These are phyloP conservation scores for Candida ponderosae DNA, from an alignment of 805 yeast species.

Conservation along the genomic window DNA sequence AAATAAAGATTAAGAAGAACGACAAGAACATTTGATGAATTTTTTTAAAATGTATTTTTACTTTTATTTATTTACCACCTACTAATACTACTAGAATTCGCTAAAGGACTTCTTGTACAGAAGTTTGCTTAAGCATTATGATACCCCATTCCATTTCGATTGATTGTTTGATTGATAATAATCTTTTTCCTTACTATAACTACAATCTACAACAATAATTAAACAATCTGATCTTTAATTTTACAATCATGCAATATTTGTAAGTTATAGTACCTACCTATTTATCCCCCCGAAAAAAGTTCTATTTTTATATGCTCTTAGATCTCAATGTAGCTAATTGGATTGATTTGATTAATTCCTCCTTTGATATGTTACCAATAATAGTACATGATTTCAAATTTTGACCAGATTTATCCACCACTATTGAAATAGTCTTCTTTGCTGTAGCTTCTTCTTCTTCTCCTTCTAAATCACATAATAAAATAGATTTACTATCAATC, in stretches of 20 bases:
- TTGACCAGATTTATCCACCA: conserved; percentile 23
- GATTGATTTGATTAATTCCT: conserved; percentile 39
- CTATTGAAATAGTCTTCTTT: conserved; percentile 42
- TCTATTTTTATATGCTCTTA: conserved; percentile 18
- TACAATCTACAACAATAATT: no score
- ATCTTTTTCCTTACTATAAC: no score
- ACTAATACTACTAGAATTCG: no score
- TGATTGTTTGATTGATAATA: no score
- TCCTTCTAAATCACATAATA: conserved; percentile 75
- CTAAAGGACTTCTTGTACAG: no score
- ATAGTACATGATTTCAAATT: conserved; percentile 36
- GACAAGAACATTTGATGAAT: not conserved
- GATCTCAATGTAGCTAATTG: conserved; percentile 41
- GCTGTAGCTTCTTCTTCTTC: conserved; percentile 71
- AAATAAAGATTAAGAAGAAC: not conserved
- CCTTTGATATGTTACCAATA: conserved; percentile 41
- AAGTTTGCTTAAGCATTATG: no score
- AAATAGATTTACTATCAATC: conserved; percentile 24
- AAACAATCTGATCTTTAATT: no score
- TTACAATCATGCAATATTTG: no score
- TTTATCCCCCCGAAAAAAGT: not conserved
- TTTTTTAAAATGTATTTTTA: no score
- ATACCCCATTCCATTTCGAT: no score
- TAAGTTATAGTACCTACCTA: no score
- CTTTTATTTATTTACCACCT: no score